These are phyloP conservation scores for Medicago arabica DNA, from an alignment of 306 rosid genomes.

Conservation along the genomic window DNA sequence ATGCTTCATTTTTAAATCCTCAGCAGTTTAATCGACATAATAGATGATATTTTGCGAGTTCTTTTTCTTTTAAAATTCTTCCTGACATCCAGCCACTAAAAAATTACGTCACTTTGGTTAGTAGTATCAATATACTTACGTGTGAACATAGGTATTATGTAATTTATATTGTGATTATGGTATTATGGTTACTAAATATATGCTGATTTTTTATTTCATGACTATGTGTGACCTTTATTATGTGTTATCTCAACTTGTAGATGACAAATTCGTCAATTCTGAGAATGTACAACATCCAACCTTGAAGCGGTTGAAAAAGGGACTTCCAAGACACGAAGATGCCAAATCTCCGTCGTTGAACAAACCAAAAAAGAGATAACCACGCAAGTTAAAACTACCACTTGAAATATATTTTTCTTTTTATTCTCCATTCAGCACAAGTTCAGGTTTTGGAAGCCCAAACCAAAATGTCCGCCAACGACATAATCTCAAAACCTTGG, in stretches of 20 bases:
- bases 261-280: slow-evolving; percentile 13
- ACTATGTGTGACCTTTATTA: background rate
- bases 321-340: slow-evolving; percentile 12
- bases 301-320: slow-evolving; percentile 46
- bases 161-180: background rate
- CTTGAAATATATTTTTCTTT: slow-evolving; percentile 2
- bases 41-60: no score
- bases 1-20: no score
- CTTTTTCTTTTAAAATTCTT: no score
- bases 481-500: background rate
- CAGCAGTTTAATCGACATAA: no score
- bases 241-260: slow-evolving; percentile 29
- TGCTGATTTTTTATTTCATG: slow-evolving; percentile 1
- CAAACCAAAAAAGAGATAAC: slow-evolving; percentile 6
- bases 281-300: background rate
- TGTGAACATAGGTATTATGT: background rate
- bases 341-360: background rate
- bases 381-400: background rate
- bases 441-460: slow-evolving; percentile 1
- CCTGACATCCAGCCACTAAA: no score
- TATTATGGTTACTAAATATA: background rate
- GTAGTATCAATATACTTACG: background rate
- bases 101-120: no score
- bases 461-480: background rate
- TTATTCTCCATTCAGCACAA: background rate